phyloP scores from a whole-genome alignment of 345 rosid species.

The Brassica carinata region DNA sequence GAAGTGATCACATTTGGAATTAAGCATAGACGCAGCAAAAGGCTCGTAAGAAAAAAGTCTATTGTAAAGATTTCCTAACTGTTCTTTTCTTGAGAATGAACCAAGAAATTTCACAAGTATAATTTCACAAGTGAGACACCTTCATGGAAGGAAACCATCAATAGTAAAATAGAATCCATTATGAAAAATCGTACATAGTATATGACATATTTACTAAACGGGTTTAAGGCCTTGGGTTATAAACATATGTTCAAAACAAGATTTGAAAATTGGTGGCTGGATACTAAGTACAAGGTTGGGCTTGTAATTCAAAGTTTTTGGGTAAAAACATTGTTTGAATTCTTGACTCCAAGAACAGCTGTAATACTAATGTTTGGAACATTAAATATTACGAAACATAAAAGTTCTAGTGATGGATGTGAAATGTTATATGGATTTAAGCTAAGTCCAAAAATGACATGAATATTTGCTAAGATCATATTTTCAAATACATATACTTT shows the following conservation, averaged over 20 bases:
- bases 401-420: not conserved
- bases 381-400: not conserved
- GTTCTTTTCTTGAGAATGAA: not conserved
- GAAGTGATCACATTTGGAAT: not conserved
- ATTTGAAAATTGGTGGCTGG: not conserved
- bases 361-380: not conserved
- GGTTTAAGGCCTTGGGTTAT: not conserved
- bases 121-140: not conserved
- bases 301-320: not conserved
- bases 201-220: not conserved
- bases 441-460: not conserved
- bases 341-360: not conserved
- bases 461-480: not conserved
- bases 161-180: not conserved
- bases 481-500: not conserved
- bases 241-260: not conserved
- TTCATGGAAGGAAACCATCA: not conserved
- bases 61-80: not conserved
- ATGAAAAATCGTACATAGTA: not conserved
- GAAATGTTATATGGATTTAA: not conserved
- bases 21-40: not conserved
- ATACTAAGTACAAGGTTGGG: not conserved
- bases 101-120: not conserved
- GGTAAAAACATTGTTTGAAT: not conserved
- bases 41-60: not conserved